Evolutionary conservation across 306 rosid genomes (phyloP), one percentile per base, ranked within the genome.

Genomic region (Castanea sativa): DNA sequence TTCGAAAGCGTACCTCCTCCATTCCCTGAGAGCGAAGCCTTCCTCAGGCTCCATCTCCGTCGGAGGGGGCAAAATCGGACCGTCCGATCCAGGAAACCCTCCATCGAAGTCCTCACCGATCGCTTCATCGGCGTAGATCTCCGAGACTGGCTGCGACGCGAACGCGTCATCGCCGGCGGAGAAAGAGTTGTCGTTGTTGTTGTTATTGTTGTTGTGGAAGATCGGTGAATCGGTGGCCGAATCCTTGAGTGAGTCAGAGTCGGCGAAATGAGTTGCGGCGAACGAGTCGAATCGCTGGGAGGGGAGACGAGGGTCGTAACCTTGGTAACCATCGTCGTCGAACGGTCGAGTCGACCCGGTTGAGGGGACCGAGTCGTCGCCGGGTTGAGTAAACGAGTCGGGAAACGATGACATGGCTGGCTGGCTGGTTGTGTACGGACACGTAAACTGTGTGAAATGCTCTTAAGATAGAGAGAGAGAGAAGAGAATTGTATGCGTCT

Each of bases 31-130:
- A 67, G 84, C 82, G 53, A 65, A 41, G 60, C 84, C 84, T 74
- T 87, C 90, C 77, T 83, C 87, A 3, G 82, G 81, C 67, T 11
- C 69, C 85, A 84, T 81, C 75, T 78, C 88, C 49, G 59, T 49
- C 21, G 85, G 81, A 60, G 85, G 81, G 12, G 82, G 84, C 73
- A 81, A 74, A 86, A 81, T 81, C 18, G 90, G 86, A 73, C 80
- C 79, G 74, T 78, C 83, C 53, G 82, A 75, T 71, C 38, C 87
- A 53, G 64, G 58, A 32, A 79, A 79, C 13, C 70, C 82, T 29
- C 76, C 85, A 72, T 67, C 82, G 45, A 78, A 74, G 33, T 73
- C 86, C 76, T 57, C 52, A 1, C 45, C 75, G 63, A 73, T 70
- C 16, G 79, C 76, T 57, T 76, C 49, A 10, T 49, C 74, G 2